phyloP scores from a whole-genome alignment of 768 basidiomycete genomes.

The Chalciporus piperatus region DNA sequence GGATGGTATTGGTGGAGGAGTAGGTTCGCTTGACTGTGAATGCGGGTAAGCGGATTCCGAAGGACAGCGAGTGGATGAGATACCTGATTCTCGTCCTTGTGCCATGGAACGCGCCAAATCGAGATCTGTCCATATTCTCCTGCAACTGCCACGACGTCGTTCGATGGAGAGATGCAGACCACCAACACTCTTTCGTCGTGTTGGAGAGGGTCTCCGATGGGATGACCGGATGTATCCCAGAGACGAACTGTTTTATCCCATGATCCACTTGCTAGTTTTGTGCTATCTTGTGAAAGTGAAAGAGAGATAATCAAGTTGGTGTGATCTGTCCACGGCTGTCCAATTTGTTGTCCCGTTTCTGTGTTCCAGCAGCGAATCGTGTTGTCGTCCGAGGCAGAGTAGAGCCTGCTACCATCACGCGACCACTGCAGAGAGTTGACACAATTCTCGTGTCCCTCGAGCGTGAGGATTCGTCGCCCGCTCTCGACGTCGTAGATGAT shows the following conservation, averaged over 20 bases:
- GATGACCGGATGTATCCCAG: no score
- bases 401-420: slow-evolving; percentile 12
- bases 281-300: slow-evolving; percentile 1
- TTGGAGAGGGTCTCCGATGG: no score
- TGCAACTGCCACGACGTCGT: no score
- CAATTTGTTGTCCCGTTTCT: background rate
- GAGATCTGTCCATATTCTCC: no score
- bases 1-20: no score
- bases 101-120: no score
- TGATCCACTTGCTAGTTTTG: slow-evolving; percentile 2
- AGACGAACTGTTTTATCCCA: background rate
- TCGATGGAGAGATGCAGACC: no score
- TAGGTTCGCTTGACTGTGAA: no score
- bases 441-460: background rate
- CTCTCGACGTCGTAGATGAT: background rate
- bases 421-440: slow-evolving; percentile 5
- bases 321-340: slow-evolving; percentile 14
- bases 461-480: background rate
- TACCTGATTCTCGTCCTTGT: no score
- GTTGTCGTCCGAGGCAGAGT: background rate
- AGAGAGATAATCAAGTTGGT: background rate
- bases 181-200: background rate
- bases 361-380: slow-evolving; percentile 11
- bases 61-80: no score
- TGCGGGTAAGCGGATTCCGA: no score